A percentile compares a stretch with the other conserved stretches of the same genome.
phyloP scores from a whole-genome alignment of 2,329 filamentous ascomycete genomes.

The Colletotrichum spaethianum region DNA sequence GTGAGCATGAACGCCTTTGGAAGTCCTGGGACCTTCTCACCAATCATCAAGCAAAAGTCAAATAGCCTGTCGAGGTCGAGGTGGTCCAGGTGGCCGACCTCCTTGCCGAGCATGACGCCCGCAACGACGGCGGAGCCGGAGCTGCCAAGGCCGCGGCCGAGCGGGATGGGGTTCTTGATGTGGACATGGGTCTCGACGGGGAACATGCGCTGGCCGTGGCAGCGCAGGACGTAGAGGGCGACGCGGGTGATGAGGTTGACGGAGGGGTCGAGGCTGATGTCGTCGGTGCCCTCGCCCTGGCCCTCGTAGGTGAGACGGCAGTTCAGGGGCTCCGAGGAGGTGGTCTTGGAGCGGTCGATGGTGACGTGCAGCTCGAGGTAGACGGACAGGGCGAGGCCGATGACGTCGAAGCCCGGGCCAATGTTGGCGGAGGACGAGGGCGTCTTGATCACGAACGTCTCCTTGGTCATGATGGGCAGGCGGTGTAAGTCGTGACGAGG shows the following conservation, averaged over 20 bases:
- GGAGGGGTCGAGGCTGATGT: slow-evolving; percentile 87
- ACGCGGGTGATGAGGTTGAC: slow-evolving; percentile 94
- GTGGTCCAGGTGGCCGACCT: slow-evolving; percentile 82
- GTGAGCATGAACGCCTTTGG: not conserved
- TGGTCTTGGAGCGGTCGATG: slow-evolving; percentile 71
- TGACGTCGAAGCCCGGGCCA: slow-evolving; percentile 97
- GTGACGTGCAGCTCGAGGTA: slow-evolving; percentile 92
- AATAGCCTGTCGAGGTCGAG: slow-evolving; percentile 83
- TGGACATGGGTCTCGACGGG: slow-evolving; percentile 91
- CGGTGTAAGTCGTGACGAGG: slow-evolving; percentile 30
- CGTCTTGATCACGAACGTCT: slow-evolving; percentile 81
- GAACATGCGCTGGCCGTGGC: slow-evolving; percentile 88
- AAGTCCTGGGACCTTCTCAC: slow-evolving; percentile 56
- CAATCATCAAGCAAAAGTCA: slow-evolving; percentile 98
- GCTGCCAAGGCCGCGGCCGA: slow-evolving; percentile 93
- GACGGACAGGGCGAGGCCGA: slow-evolving; percentile 92
- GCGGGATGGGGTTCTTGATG: slow-evolving; percentile 94
- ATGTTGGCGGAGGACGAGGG: slow-evolving; percentile 98
- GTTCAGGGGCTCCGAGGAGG: slow-evolving; percentile 78
- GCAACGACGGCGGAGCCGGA: slow-evolving; percentile 96
- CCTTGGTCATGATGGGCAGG: slow-evolving; percentile 53
- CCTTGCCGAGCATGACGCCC: slow-evolving; percentile 92
- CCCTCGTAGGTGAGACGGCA: slow-evolving; percentile 94
- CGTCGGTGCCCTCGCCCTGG: slow-evolving; percentile 76
- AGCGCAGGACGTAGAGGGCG: slow-evolving; percentile 93